phyloP scores from a whole-genome alignment of 495 filamentous ascomycete genomes.

The Aspergillus baeticus region DNA sequence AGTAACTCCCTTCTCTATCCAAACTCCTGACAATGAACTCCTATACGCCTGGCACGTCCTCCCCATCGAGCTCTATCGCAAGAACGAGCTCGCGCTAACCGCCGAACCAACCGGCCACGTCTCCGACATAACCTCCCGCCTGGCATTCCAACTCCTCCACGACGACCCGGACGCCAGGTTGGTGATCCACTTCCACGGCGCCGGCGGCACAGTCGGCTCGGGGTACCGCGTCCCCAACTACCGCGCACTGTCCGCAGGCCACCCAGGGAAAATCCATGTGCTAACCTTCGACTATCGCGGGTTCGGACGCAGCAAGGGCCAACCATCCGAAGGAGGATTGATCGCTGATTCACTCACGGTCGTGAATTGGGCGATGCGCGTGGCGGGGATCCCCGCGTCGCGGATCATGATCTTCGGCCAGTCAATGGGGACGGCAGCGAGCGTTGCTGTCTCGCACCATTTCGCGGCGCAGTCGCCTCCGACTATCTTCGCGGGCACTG shows the following conservation, averaged over 20 bases:
- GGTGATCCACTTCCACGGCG: slow-evolving; percentile 54
- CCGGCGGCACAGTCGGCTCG: slow-evolving; percentile 65
- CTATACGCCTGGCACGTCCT: slow-evolving; percentile 75
- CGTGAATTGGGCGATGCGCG: slow-evolving; percentile 64
- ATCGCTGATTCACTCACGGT: slow-evolving; percentile 65
- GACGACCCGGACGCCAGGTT: slow-evolving; percentile 60
- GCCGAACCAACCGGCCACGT: slow-evolving; percentile 49
- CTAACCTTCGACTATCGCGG: slow-evolving; percentile 77
- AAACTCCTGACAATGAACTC: slow-evolving; percentile 51
- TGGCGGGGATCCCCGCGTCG: slow-evolving; percentile 59
- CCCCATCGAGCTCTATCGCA: slow-evolving; percentile 60
- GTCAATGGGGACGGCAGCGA: slow-evolving; percentile 75
- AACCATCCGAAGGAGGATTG: slow-evolving; percentile 69
- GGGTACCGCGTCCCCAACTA: slow-evolving; percentile 61
- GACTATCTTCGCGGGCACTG: slow-evolving; percentile 30
- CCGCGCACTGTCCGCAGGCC: slow-evolving; percentile 58
- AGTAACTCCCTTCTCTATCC: slow-evolving; percentile 64
- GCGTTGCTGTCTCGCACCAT: slow-evolving; percentile 59
- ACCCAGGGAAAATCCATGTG: slow-evolving; percentile 57
- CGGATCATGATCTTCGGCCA: slow-evolving; percentile 75
- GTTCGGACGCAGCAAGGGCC: slow-evolving; percentile 69
- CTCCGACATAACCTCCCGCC: slow-evolving; percentile 52
- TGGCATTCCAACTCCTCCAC: slow-evolving; percentile 59
- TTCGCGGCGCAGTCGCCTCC: slow-evolving; percentile 43
- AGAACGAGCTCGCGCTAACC: slow-evolving; percentile 52